A percentile compares a stretch with the other conserved stretches of the same genome.
Evolutionary conservation across 2,329 filamentous ascomycete genomes (phyloP).

Genomic region (Aspergillus pseudonomiae): DNA sequence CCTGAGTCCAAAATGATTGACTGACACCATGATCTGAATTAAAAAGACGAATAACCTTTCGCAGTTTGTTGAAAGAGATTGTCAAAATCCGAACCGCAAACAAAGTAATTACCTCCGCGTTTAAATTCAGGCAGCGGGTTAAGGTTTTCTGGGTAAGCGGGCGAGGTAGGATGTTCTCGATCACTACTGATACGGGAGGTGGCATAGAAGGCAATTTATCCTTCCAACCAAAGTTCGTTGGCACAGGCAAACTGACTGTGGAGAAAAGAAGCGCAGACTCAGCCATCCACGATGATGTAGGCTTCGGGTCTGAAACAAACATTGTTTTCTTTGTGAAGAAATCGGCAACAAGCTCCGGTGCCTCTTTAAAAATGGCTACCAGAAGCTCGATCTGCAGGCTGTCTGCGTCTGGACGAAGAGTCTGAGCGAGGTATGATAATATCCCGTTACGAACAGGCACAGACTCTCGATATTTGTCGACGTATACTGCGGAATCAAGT

Average conservation of each 20-base stretch:
- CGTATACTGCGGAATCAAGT: slow-evolving; percentile 70
- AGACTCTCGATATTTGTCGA: slow-evolving; percentile 66
- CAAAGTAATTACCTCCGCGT: slow-evolving; percentile 77
- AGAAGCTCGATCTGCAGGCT: slow-evolving; percentile 80
- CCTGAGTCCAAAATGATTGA: slow-evolving; percentile 68
- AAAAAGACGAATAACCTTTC: slow-evolving; percentile 64
- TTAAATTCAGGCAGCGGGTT: slow-evolving; percentile 75
- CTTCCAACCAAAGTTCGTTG: slow-evolving; percentile 69
- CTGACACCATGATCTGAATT: slow-evolving; percentile 49
- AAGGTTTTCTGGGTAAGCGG: slow-evolving; percentile 80
- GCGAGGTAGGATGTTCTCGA: slow-evolving; percentile 84
- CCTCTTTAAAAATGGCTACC: slow-evolving; percentile 74
- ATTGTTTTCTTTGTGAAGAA: slow-evolving; percentile 81
- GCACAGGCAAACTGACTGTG: slow-evolving; percentile 73
- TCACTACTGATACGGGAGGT: slow-evolving; percentile 74
- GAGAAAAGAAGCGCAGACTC: slow-evolving; percentile 88
- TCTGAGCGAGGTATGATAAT: slow-evolving; percentile 76
- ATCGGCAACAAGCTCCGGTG: slow-evolving; percentile 83
- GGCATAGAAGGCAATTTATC: slow-evolving; percentile 67
- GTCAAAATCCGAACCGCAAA: slow-evolving; percentile 81
- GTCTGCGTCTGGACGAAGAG: slow-evolving; percentile 80
- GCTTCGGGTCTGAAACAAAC: slow-evolving; percentile 87
- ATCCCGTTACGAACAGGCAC: slow-evolving; percentile 78
- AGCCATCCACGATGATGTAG: slow-evolving; percentile 92
- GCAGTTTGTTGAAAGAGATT: slow-evolving; percentile 77